These are phyloP conservation scores for Neurospora sublineolata DNA, from an alignment of 495 filamentous ascomycete species.

Conservation along the genomic window DNA sequence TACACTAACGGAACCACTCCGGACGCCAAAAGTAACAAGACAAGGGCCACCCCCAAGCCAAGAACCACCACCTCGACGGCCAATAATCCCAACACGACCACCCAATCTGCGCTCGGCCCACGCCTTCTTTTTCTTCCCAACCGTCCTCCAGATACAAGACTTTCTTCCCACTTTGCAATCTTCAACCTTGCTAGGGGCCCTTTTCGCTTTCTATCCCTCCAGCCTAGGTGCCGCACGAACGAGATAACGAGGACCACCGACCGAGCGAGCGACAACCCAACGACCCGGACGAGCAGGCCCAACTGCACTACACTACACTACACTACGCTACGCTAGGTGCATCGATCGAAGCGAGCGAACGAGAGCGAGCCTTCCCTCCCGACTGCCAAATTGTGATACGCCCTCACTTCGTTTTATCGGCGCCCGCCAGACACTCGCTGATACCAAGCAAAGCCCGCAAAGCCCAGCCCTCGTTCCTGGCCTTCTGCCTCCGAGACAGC, in stretches of 20 bases:
- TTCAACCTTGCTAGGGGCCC: background rate
- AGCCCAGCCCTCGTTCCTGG: background rate
- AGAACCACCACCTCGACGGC: background rate
- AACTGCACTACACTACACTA: background rate
- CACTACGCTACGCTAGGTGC: background rate
- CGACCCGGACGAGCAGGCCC: background rate
- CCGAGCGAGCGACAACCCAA: background rate
- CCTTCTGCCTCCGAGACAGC: background rate
- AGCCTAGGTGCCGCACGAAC: background rate
- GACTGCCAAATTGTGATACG: background rate
- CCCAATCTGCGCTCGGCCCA: background rate
- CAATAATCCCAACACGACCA: background rate
- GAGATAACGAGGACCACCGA: background rate
- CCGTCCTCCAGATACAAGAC: background rate
- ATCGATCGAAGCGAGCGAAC: background rate
- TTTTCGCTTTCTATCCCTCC: background rate
- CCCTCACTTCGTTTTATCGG: background rate
- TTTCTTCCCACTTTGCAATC: background rate
- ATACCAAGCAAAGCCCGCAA: background rate
- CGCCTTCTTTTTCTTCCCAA: background rate
- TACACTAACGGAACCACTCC: background rate
- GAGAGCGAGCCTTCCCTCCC: background rate
- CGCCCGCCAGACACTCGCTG: background rate
- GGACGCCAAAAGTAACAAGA: background rate
- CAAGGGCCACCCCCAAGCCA: background rate